Evolutionary conservation across 1,284 basidiomycete species (phyloP), one percentile per base, ranked within the genome.

Genomic region (Cryptococcus wingfieldii): DNA sequence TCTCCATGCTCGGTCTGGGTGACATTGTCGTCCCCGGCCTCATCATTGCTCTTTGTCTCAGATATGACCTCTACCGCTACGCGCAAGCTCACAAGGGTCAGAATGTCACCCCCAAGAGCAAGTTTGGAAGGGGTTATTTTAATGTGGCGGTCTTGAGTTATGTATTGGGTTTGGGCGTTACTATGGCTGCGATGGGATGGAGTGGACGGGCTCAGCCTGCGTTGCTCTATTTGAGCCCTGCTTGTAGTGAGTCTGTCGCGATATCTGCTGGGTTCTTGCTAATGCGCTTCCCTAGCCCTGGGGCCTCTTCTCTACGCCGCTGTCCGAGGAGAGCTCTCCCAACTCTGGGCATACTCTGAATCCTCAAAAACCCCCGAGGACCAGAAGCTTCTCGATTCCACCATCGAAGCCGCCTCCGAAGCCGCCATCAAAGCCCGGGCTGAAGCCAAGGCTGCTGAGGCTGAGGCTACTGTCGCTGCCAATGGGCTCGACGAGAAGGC

Each of bases 1-100:
- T 86, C 73, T 89, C 91, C 39, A 89, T 98, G 86, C 85, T 98
- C 27, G 95, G 95, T 5, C 80, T 98, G 3, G 92, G 95, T 31
- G 82, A 83, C 64, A 82, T 83, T 55, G 80, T 82, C 34, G 75
- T 82, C 31, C 80, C 80, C 0, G 93, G 93, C n/a, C 82, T 88
- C 56, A 90, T 98, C 76, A 80, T 96, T 53, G 88, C 91, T 16
- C 83, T 95, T 3, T 90, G 88, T 4, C 82, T 98, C 34, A 87
- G 94, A 47, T 95, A 88, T 76, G 95, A 98, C 77, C 80, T 87
- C 62, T 79, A 59, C 77, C 79, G 60, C 61, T 66, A 60, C 62
- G 64, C 55, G 49, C 48, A 43, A 14, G 38, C 58, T 51, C 62
- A 69, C 58, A 66, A 65, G 25, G 53, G 55, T 37, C 44, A 51